A percentile compares a stretch with the other conserved stretches of the same genome.
Conservation (phyloP, 176 grass and related monocot species). For the Leersia perrieri region DNA sequence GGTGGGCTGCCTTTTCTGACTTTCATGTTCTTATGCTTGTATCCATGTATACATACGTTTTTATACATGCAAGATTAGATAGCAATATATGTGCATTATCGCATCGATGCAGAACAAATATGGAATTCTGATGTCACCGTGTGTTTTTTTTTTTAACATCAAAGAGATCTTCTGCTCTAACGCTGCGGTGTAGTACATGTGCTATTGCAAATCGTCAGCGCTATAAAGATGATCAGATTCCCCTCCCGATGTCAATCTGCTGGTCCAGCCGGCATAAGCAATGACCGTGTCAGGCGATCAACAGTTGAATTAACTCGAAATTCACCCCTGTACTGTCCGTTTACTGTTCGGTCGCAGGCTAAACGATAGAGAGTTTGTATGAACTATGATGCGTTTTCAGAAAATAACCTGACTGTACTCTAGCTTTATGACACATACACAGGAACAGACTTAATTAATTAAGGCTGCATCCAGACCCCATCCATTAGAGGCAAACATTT, state of each 20-base stretch:
- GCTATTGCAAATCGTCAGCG: not conserved
- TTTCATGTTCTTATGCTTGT: slow-evolving; percentile 26
- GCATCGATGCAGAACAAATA: not conserved
- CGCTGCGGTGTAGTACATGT: not conserved
- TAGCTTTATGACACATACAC: not conserved
- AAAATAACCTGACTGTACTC: not conserved
- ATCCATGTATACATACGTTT: not conserved
- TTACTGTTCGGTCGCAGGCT: slow-evolving; percentile 25
- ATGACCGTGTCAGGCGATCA: slow-evolving; percentile 46
- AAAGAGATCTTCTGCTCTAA: not conserved
- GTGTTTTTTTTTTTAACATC: not conserved
- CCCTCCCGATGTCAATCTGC: slow-evolving; percentile 11
- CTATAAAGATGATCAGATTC: slow-evolving; percentile 27
- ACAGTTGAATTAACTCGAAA: slow-evolving; percentile 30
- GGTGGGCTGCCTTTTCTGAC: not conserved
- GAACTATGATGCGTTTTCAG: not conserved
- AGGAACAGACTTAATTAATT: not conserved
- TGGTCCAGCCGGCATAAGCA: slow-evolving; percentile 29
- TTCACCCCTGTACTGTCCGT: not conserved
- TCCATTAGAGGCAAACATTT: not conserved
- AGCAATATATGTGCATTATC: not conserved
- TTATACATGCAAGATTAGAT: not conserved
- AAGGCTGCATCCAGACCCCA: not conserved
- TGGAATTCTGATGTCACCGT: not conserved
- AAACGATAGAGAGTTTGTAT: not conserved